These are phyloP conservation scores for Talaromyces thailandensis DNA, from an alignment of 495 filamentous ascomycete species.

Conservation along the genomic window DNA sequence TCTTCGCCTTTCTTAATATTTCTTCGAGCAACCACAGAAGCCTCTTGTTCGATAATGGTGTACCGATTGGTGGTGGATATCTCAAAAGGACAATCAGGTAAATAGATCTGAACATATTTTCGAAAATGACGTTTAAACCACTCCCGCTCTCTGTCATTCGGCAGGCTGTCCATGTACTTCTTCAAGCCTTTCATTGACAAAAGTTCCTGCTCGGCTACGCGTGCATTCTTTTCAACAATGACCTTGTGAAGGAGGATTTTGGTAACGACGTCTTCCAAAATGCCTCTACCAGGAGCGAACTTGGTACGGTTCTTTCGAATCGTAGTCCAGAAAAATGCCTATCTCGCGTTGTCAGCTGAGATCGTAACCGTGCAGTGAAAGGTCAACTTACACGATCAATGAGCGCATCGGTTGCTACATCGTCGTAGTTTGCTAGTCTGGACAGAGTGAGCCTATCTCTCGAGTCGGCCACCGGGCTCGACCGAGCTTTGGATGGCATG, in stretches of 20 bases:
- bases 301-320: slow-evolving; percentile 90
- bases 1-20: slow-evolving; percentile 71
- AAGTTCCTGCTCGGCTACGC: slow-evolving; percentile 59
- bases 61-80: slow-evolving; percentile 92
- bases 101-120: slow-evolving; percentile 88
- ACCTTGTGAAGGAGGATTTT: slow-evolving; percentile 69
- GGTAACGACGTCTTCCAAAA: slow-evolving; percentile 72
- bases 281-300: slow-evolving; percentile 73
- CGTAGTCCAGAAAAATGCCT: slow-evolving; percentile 93
- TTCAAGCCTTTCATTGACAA: slow-evolving; percentile 64
- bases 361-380: neutral
- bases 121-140: slow-evolving; percentile 81
- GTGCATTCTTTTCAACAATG: slow-evolving; percentile 63
- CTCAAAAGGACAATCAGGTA: slow-evolving; percentile 88
- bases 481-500: slow-evolving; percentile 35
- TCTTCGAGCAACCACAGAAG: slow-evolving; percentile 73
- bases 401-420: slow-evolving; percentile 90
- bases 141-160: slow-evolving; percentile 69
- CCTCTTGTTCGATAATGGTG: slow-evolving; percentile 82
- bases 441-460: slow-evolving; percentile 71
- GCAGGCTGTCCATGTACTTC: slow-evolving; percentile 56
- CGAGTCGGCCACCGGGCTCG: slow-evolving; percentile 36
- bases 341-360: slow-evolving; percentile 14
- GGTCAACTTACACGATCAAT: slow-evolving; percentile 73
- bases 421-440: slow-evolving; percentile 88